Base-by-base conservation (phyloP, 2,329 filamentous ascomycete genomes). In the Coleophoma eucalyptorum region DNA sequence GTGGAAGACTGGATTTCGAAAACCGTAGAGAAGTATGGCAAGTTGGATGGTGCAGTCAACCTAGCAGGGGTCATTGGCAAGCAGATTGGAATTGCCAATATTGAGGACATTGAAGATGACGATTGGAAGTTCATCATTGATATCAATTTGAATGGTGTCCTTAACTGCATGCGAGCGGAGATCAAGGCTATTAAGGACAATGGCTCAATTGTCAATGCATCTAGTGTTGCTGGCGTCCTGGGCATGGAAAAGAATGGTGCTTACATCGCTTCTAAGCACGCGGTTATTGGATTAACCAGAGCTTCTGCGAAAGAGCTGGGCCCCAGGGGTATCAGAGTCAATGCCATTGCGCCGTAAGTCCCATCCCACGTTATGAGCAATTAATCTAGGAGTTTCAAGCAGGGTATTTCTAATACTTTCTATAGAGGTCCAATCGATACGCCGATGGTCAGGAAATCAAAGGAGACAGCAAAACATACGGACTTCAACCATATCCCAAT, bases 151-250 rank as follows among this genome's bases (percentile, higher is more conserved):
- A 69, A 61, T 4, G 77, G 79, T 4, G 62, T 75, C 31, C 75
- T 80, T 62, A 73, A 77, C 48, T 79, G 75, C 51, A 53, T 82
- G 53, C 65, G 75, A 13, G 74, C 75, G 13, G 61, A 81, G 58
- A 55, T 81, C 13, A 66, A 63, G 18, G 67, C 69, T 31, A 72
- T 79, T 51, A 58, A 57, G 12, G 63, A 72, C 10, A 72, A 75
- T 1, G 78, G 79, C 5, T 80, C 78, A 54, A 82, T 85, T 59
- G 81, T 85, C 46, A 83, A 81, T 61, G 68, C 71, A 8, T 57
- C 69, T 5, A 73, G 70, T 51, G 63, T 67, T 10, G 71, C 72
- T 13, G 76, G 75, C 0, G 49, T 74, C 3, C 59, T 59, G 5
- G 72, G 69, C 1, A 58, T 63, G 3, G 43, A 52, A 1, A 57